These are phyloP conservation scores for Macrolepiota fuliginosa DNA, from an alignment of 768 basidiomycete genomes.

Conservation along the genomic window DNA sequence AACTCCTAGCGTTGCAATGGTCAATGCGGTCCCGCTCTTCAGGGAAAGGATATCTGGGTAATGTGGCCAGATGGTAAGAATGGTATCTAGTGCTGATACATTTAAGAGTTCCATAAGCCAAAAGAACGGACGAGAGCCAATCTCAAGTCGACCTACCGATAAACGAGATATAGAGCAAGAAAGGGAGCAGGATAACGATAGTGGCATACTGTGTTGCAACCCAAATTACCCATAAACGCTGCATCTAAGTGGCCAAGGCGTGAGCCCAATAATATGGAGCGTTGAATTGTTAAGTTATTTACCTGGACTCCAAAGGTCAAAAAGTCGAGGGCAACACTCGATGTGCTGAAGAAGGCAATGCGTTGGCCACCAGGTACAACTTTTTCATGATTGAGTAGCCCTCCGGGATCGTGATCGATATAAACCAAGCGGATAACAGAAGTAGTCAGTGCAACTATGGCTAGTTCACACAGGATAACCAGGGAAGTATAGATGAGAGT, in stretches of 20 bases:
- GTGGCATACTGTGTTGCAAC: background rate
- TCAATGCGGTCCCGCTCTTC: background rate
- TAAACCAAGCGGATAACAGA: background rate
- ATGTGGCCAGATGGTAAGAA: background rate
- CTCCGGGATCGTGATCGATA: background rate
- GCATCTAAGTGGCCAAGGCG: background rate
- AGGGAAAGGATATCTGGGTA: background rate
- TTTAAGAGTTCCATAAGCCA: background rate
- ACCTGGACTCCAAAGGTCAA: background rate
- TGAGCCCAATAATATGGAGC: background rate
- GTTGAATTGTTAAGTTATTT: background rate
- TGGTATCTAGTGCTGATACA: background rate
- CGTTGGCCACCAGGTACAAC: background rate
- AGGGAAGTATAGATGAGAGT: background rate
- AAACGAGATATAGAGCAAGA: background rate
- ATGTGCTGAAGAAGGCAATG: background rate
- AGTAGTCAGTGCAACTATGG: background rate
- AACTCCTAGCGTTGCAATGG: background rate
- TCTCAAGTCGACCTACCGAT: background rate
- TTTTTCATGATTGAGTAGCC: background rate
- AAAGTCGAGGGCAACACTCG: background rate
- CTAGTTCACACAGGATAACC: background rate
- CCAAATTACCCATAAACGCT: conserved; percentile 5
- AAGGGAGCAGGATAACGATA: background rate
- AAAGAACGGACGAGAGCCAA: no score